Base-by-base conservation (phyloP, 1,139 yeast species). In the Candida sanyaensis region DNA sequence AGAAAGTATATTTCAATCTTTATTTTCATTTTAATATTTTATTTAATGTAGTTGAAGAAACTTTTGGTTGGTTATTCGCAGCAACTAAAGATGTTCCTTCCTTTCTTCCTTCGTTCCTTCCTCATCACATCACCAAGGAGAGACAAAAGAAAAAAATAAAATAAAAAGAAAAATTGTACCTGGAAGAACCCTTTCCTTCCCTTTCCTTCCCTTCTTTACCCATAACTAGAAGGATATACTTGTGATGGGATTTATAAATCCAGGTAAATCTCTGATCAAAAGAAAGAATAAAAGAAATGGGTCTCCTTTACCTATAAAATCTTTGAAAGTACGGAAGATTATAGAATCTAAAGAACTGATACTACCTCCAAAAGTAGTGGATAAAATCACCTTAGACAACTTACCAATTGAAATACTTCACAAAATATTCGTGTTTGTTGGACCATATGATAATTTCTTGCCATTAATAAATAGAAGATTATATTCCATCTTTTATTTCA, bases 331-430 rank as follows among this genome's bases (percentile, higher is more conserved):
- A 27, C 41, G 51, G n/a, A 54, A 44, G 33, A 27, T 36, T n/a
- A 41, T 40, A 30, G 41, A 38, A 21, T 17, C 39, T 26, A 42
- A 32, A 11, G 21, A 41, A 7, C 33, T 17, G 9, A 29, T 17
- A 12, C 42, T 17, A 11, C 28, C 37, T 9, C 28, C 17, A 23
- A 29, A 13, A 40, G 23, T 12, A 23, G 24, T 5, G 9, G 29
- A 31, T 12, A 17, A 10, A n/a, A 13, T 44, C 29, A 37, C 29
- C 10, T 17, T 44, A 24, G 39, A 17, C 7, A 21, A 39, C 26
- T 56, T 75, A 13, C 79, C 80, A 1, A 44, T 52, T 5, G 77
- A 73, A 43, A 47, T 75, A 1, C 44, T 74, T 10, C 52, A 54
- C 13, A 55, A 58, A 31, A 68, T 75, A 21, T 75, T 70, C 51